These are phyloP conservation scores for Stygiomarasmius scandens DNA, from an alignment of 1,284 basidiomycete genomes.

Conservation along the genomic window DNA sequence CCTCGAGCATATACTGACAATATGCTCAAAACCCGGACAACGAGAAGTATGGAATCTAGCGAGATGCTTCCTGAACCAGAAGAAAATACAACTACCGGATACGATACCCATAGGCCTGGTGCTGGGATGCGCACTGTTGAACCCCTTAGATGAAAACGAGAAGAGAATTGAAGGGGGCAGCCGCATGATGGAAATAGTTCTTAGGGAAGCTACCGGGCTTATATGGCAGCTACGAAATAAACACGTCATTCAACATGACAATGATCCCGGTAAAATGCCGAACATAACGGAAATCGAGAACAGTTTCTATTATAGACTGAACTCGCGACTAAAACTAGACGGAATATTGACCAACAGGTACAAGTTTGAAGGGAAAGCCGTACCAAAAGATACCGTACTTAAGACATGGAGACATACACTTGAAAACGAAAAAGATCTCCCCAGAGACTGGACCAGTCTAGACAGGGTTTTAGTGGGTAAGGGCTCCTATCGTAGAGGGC, in stretches of 20 bases:
- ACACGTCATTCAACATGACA: constrained; percentile 9
- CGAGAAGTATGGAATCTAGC: constrained; percentile 13
- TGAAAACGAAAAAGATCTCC: constrained; percentile 16
- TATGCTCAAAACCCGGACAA: constrained; percentile 15
- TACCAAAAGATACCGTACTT: constrained; percentile 12
- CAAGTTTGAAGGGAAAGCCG: constrained; percentile 14
- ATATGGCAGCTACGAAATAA: constrained; percentile 21
- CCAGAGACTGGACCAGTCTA: constrained; percentile 16
- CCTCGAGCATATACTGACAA: constrained; percentile 14
- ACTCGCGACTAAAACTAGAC: constrained; percentile 14
- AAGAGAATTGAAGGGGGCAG: background rate
- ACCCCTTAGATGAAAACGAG: background rate
- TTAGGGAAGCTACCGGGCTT: constrained; percentile 12
- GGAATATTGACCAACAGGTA: constrained; percentile 7
- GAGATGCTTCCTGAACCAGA: constrained; percentile 12
- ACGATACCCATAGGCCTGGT: constrained; percentile 10
- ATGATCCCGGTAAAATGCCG: background rate
- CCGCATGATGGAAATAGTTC: constrained; percentile 17
- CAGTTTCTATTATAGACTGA: constrained; percentile 10
- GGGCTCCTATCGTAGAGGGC: background rate
- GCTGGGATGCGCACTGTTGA: constrained; percentile 7
- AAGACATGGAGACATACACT: constrained; percentile 18
- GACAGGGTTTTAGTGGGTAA: constrained; percentile 26
- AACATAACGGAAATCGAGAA: constrained; percentile 5
- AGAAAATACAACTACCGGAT: constrained; percentile 9